Evolutionary conservation across 2,329 filamentous ascomycete genomes (phyloP), one percentile per base, ranked within the genome.

Genomic region (Colletotrichum noveboracense): DNA sequence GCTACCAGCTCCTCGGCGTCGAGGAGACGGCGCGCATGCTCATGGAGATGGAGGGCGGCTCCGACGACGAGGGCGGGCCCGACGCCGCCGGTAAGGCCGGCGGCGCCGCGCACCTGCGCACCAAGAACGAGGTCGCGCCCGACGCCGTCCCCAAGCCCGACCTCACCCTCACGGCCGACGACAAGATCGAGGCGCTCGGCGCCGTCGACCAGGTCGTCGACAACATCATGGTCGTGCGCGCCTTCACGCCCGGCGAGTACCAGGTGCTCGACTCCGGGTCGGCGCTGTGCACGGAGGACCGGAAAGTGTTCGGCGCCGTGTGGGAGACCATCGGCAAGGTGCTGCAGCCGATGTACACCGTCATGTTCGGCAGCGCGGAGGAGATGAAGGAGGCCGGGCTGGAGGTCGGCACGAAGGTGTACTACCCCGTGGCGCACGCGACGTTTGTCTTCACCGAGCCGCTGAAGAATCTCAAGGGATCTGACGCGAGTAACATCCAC

Each of bases 401-500:
- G n/a, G 85, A 87, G n/a, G 86, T 91, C 55, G 95, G 94, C 32
- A 91, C 91, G 3, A 91, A 91, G 65, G 86, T 98, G 4, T 98
- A 91, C 86, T 98, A 98, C 81, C 92, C 96, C 5, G 90, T 93
- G 60, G 87, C 91, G 10, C 94, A 97, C 82, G 95, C 95, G 55
- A 93, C 90, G 0, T 97, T 94, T 80, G 95, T 98, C 71, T 97
- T 98, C 81, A 98, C 96, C 0, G 91, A 97, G 82, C 92, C 93
- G 8, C 87, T 98, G 73, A 94, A 94, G 84, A 90, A 89, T 68
- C 83, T 94, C 80, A 98, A 98, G 86, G 95, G 96, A 75, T 97
- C 95, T 12, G 97, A 99, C 84, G 96, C 97, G 10, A 98, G 95
- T 67, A 98, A 98, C 82, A 90, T 98, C 70, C 94, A 98, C 84